Evolutionary conservation across 2,329 filamentous ascomycete genomes (phyloP).

Genomic region (Penicillium verrucosum): DNA sequence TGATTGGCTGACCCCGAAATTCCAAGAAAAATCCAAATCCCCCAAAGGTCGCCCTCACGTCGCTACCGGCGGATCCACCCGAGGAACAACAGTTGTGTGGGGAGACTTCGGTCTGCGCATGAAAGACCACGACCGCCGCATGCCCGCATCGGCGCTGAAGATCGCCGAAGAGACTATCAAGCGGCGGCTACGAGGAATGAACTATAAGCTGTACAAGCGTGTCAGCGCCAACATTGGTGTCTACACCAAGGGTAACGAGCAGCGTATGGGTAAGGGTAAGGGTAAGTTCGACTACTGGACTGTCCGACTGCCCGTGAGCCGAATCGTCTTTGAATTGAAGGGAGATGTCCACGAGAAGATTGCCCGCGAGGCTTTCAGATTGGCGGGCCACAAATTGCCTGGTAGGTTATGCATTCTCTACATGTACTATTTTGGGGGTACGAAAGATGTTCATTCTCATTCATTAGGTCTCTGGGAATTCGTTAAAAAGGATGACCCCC

Average conservation of each 20-base stretch:
- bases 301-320: slow-evolving; percentile 80
- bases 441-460: slow-evolving; percentile 19
- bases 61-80: slow-evolving; percentile 81
- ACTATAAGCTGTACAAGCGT: slow-evolving; percentile 87
- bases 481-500: slow-evolving; percentile 84
- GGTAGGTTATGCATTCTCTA: slow-evolving; percentile 53
- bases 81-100: slow-evolving; percentile 94
- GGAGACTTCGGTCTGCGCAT: slow-evolving; percentile 94
- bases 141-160: slow-evolving; percentile 81
- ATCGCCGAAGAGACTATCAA: slow-evolving; percentile 93
- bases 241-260: slow-evolving; percentile 92
- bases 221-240: slow-evolving; percentile 92
- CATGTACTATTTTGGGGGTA: neutral
- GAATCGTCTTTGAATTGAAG: slow-evolving; percentile 88
- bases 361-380: slow-evolving; percentile 84
- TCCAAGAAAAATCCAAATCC: slow-evolving; percentile 81
- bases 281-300: slow-evolving; percentile 98
- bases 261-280: slow-evolving; percentile 99
- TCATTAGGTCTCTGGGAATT: slow-evolving; percentile 69
- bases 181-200: slow-evolving; percentile 79
- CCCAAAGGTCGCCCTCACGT: slow-evolving; percentile 84
- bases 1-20: slow-evolving; percentile 79
- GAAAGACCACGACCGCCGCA: slow-evolving; percentile 86
- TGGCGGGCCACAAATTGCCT: slow-evolving; percentile 93
- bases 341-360: slow-evolving; percentile 93